Conservation (phyloP, 2,329 filamentous ascomycete species). For the Penicillium occitanis region DNA sequence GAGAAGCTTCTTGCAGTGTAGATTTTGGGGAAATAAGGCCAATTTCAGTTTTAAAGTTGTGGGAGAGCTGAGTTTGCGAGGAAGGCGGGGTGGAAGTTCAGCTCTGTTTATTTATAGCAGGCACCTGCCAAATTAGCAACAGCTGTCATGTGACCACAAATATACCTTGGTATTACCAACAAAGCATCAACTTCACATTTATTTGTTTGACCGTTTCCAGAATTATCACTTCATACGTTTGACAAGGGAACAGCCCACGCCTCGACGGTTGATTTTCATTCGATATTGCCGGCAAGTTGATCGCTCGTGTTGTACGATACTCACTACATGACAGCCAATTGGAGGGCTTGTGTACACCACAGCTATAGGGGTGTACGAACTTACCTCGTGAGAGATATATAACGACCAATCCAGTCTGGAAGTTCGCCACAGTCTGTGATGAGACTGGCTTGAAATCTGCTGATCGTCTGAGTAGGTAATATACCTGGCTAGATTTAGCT, state of each 20-base stretch:
- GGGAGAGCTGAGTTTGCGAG: constrained; percentile 16
- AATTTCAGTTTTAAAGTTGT: neutral
- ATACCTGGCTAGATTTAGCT: neutral
- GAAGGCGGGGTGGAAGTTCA: neutral
- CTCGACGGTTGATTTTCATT: neutral
- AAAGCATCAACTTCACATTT: neutral
- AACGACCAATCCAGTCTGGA: neutral
- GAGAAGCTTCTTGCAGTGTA: neutral
- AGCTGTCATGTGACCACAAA: neutral
- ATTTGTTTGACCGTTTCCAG: neutral
- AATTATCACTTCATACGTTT: neutral
- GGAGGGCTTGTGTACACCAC: neutral
- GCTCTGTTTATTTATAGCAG: neutral
- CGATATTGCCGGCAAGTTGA: neutral
- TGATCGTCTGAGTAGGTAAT: neutral
- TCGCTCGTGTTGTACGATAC: neutral
- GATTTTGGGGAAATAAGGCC: neutral
- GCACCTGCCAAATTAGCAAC: neutral
- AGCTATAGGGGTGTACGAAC: neutral
- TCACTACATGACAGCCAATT: neutral
- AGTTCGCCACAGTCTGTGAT: neutral
- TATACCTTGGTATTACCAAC: neutral
- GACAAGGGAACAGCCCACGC: neutral
- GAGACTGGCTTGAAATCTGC: neutral
- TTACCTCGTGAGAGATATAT: neutral